Evolutionary conservation across 2,329 filamentous ascomycete genomes (phyloP), one percentile per base, ranked within the genome.

Genomic region (Keithomyces neogunnii): DNA sequence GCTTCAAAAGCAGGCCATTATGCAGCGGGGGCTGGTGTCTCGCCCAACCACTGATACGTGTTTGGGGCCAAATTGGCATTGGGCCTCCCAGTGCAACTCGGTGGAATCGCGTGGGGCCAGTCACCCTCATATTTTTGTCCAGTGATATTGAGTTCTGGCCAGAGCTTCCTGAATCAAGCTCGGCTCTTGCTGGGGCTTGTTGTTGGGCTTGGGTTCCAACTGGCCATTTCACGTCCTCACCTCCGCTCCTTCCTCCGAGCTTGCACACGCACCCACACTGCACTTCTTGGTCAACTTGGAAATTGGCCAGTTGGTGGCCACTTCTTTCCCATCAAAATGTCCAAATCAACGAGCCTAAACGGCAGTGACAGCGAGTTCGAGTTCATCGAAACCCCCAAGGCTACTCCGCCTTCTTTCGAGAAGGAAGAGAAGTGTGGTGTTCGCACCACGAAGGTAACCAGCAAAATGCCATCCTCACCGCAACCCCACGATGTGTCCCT

Each of bases 341-440:
- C 66, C 53, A 66, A 68, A 54, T 56, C 59, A 50, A 59, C 58
- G 31, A 60, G 59, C 51, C 58, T 66, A 55, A 64, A 56, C 40
- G 61, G 63, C 57, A 57, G 58, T 45, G 65, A 67, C 55, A 62
- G 60, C 56, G 68, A 73, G 60, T 70, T 73, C 52, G 65, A 69
- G 59, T 73, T 72, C 57, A 66, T 72, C 57, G 60, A 68, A 53
- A 74, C 71, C 57, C 71, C 71, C 46, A 61, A 69, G 47, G 60
- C 63, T 58, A 58, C 54, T 28, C 62, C 63, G 53, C 66, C 85
- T 61, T 84, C 84, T 60, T 89, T 85, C 64, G 85, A 86, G 53
- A 66, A 66, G 62, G 78, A 79, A 59, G 82, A 88, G 69, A 86
- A 89, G 61, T 72, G 69, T 57, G 71, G 71, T 55, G 69, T 73